Base-by-base conservation (phyloP, 2,329 filamentous ascomycete genomes). In the Ophiostoma sp. region DNA sequence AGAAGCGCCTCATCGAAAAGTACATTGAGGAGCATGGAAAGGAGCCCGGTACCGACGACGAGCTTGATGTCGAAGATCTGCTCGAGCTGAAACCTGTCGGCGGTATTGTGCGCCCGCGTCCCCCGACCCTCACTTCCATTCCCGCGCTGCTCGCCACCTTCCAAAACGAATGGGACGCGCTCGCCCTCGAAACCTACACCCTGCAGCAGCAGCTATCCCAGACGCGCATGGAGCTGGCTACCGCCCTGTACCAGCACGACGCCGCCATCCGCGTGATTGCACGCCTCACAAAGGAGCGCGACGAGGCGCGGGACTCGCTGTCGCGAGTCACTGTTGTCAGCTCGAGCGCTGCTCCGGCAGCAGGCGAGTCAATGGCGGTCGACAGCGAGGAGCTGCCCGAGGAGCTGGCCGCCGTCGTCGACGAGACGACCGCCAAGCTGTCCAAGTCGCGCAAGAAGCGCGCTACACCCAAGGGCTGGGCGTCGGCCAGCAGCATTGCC, bases 81-180 rank as follows among this genome's bases (percentile, higher is more conserved):
- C 84, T 99, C 75, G 89, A 93, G 72, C 85, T 99, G 78, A 92
- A 95, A 81, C 88, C 91, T 69, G 63, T 64, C 5, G 85, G 90
- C 73, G 89, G 90, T 79, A 85, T 92, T 74, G 92, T 97, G 71
- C 90, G 91, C 74, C 94, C 95, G 66, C 87, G 95, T 75, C 93
- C 95, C 69, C 94, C 95, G 44, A 93, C 92, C 45, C 87, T 98
- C 75, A 98, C 95, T 67, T 99, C 95, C 49, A 97, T 99, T 76
- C 95, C 95, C 36, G 93, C 95, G 18, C 86, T 99, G 68, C 89
- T 99, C 68, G 90, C 92, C 65, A 90, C 93, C 52, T 98, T 99
- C 78, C 95, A 99, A 78, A 96, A 96, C 78, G 95, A 99, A 83
- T 99, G 95, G 95, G 95, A 99, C 77, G 89, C 93, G 8, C 81